These are phyloP conservation scores for Spatholobus suberectus DNA, from an alignment of 306 rosid genomes.

Conservation along the genomic window DNA sequence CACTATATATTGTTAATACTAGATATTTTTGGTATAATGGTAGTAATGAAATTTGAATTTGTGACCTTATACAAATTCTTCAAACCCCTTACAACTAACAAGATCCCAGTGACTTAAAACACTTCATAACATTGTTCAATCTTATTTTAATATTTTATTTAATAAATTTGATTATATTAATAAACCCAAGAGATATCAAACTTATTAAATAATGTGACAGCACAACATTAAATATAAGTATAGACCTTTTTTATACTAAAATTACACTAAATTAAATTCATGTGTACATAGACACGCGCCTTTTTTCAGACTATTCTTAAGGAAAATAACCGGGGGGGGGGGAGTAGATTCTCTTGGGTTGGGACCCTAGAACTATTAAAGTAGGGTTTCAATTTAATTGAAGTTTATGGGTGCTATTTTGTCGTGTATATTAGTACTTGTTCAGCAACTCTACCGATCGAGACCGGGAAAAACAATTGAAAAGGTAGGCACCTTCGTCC, in stretches of 20 bases:
- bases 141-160: neutral
- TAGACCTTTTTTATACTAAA: neutral
- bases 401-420: conserved; percentile 6
- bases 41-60: neutral
- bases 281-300: neutral
- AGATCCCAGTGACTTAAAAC: neutral
- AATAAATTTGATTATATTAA: neutral
- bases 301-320: neutral
- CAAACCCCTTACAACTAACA: neutral
- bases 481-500: neutral
- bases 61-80: neutral
- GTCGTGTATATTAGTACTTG: conserved; percentile 7
- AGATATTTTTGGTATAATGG: neutral
- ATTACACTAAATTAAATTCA: neutral
- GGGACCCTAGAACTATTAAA: too few relatives aligned
- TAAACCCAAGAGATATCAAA: neutral
- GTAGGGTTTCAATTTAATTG: neutral
- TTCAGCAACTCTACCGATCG: neutral
- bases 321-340: too few relatives aligned
- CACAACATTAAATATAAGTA: neutral
- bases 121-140: neutral
- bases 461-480: neutral
- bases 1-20: neutral
- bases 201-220: neutral
- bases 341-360: neutral